Conservation (phyloP, 2,329 filamentous ascomycete species). For the Xylariales sp. region DNA sequence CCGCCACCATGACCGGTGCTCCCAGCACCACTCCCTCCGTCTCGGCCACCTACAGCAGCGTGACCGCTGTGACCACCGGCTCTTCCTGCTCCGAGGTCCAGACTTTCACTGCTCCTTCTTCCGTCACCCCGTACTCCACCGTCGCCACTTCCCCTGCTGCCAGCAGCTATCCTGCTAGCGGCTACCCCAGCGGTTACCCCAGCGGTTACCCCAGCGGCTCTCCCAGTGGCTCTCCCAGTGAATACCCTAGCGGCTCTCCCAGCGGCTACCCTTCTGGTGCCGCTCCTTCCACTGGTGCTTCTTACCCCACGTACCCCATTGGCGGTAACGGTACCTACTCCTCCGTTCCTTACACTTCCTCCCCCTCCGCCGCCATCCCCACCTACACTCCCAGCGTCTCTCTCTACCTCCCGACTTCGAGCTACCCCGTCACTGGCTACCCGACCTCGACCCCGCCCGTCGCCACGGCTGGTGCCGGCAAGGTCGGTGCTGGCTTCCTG, state of each 20-base stretch:
- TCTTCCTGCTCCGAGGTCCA: constrained; percentile 18
- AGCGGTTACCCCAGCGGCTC: not conserved
- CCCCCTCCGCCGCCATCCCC: not conserved
- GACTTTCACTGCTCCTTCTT: constrained; percentile 21
- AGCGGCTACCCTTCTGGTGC: not conserved
- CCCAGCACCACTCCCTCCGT: constrained; percentile 8
- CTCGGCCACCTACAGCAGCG: constrained; percentile 12
- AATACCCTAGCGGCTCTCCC: not conserved
- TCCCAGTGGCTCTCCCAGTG: not conserved
- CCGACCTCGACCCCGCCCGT: constrained; percentile 1
- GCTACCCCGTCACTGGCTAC: not conserved
- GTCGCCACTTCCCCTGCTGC: not conserved
- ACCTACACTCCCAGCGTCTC: constrained; percentile 1
- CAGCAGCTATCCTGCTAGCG: constrained; percentile 1
- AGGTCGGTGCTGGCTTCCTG: constrained; percentile 3
- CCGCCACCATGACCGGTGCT: constrained; percentile 14
- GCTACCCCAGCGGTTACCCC: not conserved
- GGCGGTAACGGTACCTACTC: not conserved
- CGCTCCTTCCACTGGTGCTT: not conserved
- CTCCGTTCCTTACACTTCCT: not conserved
- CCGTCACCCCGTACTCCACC: constrained; percentile 2
- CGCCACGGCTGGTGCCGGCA: constrained; percentile 5
- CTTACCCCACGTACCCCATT: constrained; percentile 4
- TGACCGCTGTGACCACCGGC: constrained; percentile 18
- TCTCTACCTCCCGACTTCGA: not conserved